Percentiles rank a stretch among this genome's conserved stretches.
Evolutionary conservation across 768 basidiomycete species (phyloP).

Genomic region (Galerina sulciceps): DNA sequence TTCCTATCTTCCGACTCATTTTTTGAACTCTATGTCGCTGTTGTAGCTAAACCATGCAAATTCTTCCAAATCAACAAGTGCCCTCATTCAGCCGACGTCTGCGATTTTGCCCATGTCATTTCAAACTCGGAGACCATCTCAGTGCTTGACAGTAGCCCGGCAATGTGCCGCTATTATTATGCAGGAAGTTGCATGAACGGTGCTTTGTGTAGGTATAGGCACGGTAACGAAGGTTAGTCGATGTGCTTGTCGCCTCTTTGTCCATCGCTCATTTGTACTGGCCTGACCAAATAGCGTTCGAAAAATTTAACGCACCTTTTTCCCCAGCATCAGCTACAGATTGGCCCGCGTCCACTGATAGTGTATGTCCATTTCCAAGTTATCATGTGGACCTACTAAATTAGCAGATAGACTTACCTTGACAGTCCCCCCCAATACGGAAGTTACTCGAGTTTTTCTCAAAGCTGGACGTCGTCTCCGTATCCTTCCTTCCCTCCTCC

Average conservation of each 20-base stretch:
- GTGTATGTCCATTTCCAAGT: slow-evolving; percentile 16
- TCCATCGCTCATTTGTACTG: not conserved
- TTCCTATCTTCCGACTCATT: not conserved
- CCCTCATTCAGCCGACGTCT: slow-evolving; percentile 46
- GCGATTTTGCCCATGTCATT: slow-evolving; percentile 51
- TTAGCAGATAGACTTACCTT: slow-evolving; percentile 11
- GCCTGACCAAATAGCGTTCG: no score
- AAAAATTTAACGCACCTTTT: not conserved
- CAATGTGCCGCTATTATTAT: slow-evolving; percentile 38
- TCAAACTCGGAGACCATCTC: slow-evolving; percentile 27
- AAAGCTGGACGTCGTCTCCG: slow-evolving; percentile 20
- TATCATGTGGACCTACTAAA: not conserved
- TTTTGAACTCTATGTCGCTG: not conserved
- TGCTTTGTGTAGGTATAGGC: slow-evolving; percentile 40
- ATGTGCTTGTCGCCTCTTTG: not conserved
- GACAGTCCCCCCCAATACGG: slow-evolving; percentile 14
- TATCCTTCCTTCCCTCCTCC: slow-evolving; percentile 16
- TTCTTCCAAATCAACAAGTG: slow-evolving; percentile 49
- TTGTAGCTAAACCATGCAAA: slow-evolving; percentile 52
- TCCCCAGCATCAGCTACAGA: slow-evolving; percentile 7
- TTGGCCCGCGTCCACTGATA: slow-evolving; percentile 20
- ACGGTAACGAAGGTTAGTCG: slow-evolving; percentile 27
- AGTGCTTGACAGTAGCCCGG: slow-evolving; percentile 4
- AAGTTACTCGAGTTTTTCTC: slow-evolving; percentile 20
- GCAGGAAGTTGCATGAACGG: slow-evolving; percentile 42